phyloP scores from a whole-genome alignment of 2,329 filamentous ascomycete species.

The Microdochium trichocladiopsis region DNA sequence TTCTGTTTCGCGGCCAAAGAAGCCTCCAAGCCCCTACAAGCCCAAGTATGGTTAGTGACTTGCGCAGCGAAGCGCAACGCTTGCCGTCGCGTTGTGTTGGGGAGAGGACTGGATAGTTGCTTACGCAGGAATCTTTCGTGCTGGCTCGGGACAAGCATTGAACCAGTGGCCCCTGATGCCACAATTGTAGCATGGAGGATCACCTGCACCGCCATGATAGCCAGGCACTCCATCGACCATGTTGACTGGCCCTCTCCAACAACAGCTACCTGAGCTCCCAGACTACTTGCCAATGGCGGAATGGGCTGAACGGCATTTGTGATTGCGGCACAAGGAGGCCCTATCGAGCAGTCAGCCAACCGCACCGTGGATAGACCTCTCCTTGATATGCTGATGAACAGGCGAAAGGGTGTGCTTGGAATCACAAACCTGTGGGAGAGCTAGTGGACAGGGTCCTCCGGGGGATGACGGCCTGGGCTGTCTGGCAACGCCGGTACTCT shows the following conservation, averaged over 20 bases:
- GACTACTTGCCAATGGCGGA: neutral
- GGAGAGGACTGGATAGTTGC: no score
- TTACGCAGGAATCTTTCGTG: conserved; percentile 23
- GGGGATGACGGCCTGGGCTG: no score
- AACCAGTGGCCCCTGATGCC: conserved; percentile 23
- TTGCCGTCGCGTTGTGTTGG: no score
- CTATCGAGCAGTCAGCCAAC: neutral
- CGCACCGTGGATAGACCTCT: neutral
- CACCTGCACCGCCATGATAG: conserved; percentile 15
- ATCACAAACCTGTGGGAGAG: no score
- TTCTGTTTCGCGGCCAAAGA: conserved; percentile 13
- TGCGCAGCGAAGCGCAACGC: no score
- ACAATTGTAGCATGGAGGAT: conserved; percentile 23
- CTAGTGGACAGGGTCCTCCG: no score
- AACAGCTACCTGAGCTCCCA: neutral
- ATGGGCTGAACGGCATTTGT: neutral
- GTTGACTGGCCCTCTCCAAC: conserved; percentile 1
- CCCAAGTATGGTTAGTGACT: no score
- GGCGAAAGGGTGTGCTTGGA: no score
- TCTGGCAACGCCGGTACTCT: no score
- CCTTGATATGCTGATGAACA: no score
- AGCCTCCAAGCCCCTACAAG: conserved; percentile 20
- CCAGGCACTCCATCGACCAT: conserved; percentile 18
- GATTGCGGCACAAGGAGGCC: neutral
- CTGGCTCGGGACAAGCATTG: conserved; percentile 22